Evolutionary conservation across 345 rosid genomes (phyloP).

Genomic region (Clausena lansium): DNA sequence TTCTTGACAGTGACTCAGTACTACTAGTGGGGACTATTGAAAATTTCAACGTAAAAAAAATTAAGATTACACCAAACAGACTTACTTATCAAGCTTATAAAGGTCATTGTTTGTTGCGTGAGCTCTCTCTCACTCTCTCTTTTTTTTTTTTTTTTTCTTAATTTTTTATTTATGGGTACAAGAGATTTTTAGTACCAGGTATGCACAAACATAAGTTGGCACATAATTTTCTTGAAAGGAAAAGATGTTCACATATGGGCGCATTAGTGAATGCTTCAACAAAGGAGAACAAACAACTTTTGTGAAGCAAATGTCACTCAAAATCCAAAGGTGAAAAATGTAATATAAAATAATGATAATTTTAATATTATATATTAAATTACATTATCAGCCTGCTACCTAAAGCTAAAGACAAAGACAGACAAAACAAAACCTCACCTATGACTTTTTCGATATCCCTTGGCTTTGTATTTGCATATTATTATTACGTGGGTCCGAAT

Average conservation of each 20-base stretch:
- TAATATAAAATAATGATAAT: too few relatives aligned
- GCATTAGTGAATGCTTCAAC: conserved; percentile 13
- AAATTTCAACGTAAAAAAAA: background rate
- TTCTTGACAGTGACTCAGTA: conserved; percentile 18
- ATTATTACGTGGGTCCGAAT: background rate
- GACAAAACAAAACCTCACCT: conserved; percentile 17
- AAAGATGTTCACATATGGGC: background rate
- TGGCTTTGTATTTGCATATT: background rate
- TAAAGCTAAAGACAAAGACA: conserved; percentile 15
- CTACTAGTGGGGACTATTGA: background rate
- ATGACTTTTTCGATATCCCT: conserved; percentile 14
- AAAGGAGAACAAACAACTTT: conserved; percentile 25
- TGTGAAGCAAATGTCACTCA: background rate
- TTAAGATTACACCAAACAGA: background rate
- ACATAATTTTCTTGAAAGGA: background rate
- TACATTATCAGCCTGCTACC: conserved; percentile 1
- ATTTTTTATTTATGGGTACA: background rate
- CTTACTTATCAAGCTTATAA: background rate
- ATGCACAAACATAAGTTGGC: background rate
- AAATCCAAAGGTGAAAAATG: too few relatives aligned
- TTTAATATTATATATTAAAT: background rate
- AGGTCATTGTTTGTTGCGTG: background rate
- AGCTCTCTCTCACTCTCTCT: background rate
- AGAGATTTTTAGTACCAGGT: background rate
- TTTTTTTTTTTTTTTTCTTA: too few relatives aligned